phyloP scores from a whole-genome alignment of 2,329 filamentous ascomycete genomes.

The Simplicillium aogashimaense region DNA sequence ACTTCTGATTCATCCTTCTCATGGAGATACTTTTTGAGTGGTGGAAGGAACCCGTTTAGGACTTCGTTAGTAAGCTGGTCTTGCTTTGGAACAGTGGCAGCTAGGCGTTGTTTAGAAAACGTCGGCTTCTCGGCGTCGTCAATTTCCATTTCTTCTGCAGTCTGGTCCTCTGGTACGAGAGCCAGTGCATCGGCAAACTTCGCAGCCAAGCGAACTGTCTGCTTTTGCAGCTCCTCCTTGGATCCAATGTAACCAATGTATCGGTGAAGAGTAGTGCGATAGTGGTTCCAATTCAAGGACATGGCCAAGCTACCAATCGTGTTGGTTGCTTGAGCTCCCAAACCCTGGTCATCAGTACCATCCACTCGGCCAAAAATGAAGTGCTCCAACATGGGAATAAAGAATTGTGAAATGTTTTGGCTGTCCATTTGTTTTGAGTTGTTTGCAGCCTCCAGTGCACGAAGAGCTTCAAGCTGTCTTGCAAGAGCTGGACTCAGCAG shows the following conservation, averaged over 20 bases:
- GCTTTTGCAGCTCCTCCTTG: slow-evolving; percentile 77
- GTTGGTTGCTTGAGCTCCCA: slow-evolving; percentile 77
- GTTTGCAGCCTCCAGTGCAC: slow-evolving; percentile 63
- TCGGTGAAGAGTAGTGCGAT: slow-evolving; percentile 71
- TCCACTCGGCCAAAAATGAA: slow-evolving; percentile 80
- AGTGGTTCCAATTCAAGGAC: slow-evolving; percentile 84
- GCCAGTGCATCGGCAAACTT: slow-evolving; percentile 71
- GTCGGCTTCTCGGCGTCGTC: slow-evolving; percentile 30
- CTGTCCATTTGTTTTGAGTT: slow-evolving; percentile 55
- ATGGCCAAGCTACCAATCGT: slow-evolving; percentile 67
- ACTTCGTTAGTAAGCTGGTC: slow-evolving; percentile 65
- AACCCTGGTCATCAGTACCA: slow-evolving; percentile 66
- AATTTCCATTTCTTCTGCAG: slow-evolving; percentile 10
- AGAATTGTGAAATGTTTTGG: slow-evolving; percentile 73
- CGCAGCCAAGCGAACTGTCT: slow-evolving; percentile 71
- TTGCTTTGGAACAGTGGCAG: slow-evolving; percentile 54
- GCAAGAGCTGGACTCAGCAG: slow-evolving; percentile 84
- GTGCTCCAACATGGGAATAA: slow-evolving; percentile 86
- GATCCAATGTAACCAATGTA: slow-evolving; percentile 75
- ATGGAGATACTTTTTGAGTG: slow-evolving; percentile 75
- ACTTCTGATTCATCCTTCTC: slow-evolving; percentile 93
- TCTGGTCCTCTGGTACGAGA: slow-evolving; percentile 4
- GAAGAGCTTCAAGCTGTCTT: slow-evolving; percentile 73
- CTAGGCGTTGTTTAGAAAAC: slow-evolving; percentile 35
- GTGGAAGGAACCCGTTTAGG: slow-evolving; percentile 64